These are phyloP conservation scores for Naganishia liquefaciens DNA, from an alignment of 1,284 basidiomycete genomes.

Conservation along the genomic window DNA sequence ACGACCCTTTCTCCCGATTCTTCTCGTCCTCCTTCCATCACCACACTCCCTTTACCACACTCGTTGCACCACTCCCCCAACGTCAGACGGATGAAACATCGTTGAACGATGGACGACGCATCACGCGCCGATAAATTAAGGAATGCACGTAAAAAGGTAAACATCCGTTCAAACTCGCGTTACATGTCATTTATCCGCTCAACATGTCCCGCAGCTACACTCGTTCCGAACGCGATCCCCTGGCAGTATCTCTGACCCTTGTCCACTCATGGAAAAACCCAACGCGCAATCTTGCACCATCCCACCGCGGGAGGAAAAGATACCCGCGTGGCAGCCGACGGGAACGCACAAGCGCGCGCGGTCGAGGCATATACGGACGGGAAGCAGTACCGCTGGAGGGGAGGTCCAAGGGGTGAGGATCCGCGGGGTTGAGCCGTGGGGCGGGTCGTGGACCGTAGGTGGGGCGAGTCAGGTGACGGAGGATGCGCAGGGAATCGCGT, in stretches of 20 bases:
- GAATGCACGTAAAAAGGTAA: constrained; percentile 23
- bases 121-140: constrained; percentile 17
- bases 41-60: neutral
- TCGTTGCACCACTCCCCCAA: neutral
- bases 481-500: neutral
- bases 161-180: neutral
- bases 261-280: neutral
- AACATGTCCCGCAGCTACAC: neutral
- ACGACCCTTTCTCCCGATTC: neutral
- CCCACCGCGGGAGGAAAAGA: neutral
- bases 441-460: neutral
- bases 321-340: constrained; percentile 5
- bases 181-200: neutral
- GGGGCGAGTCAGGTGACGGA: neutral
- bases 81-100: neutral
- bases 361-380: constrained; percentile 9
- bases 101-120: constrained; percentile 6
- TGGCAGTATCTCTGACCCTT: neutral
- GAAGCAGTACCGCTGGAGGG: neutral
- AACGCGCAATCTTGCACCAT: neutral
- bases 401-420: neutral
- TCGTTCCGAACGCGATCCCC: constrained; percentile 2
- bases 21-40: neutral
- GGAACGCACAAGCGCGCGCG: neutral
- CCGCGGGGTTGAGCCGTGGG: constrained; percentile 12